Evolutionary conservation across 192 early-diverging fungal species (phyloP), one percentile per base, ranked within the genome.

Genomic region (Physocladia obscura): DNA sequence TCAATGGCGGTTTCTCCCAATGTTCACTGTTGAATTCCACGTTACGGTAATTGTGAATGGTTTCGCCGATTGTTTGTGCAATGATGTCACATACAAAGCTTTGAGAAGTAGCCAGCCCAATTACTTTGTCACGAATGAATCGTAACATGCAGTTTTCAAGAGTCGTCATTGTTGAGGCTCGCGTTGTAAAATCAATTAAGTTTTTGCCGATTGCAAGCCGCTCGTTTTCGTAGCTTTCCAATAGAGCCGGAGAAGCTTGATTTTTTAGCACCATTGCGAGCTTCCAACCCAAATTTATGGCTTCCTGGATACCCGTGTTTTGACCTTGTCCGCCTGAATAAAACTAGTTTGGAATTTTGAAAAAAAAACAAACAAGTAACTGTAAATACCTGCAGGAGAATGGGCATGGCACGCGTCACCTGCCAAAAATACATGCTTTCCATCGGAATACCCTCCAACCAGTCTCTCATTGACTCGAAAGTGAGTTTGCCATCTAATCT

Each of bases 221-320:
- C 27, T 63, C 62, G 5, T 27, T 21, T 63, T 63, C 36, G 40
- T 63, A 63, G 13, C 40, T 63, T 4, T 4, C n/a, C 4, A 63
- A 26, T 4, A 63, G 13, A 4, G 13, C 5, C 40, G 36, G 39
- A 27, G 62, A 44, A 19, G 27, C 8, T 13, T 22, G 11, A 15
- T 50, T 50, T 30, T 67, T 57, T 8, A 67, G 17, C 19, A 57
- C 64, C 19, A 13, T 6, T 24, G 64, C 11, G 31, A 67, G 49
- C 51, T 67, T 67, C 64, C 64, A 67, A 6, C 49, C 49, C 6
- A 67, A n/a, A 31, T 67, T 67, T n/a, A 67, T 34, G 21, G 64
- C 64, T 27, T 67, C 64, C 27, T 67, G 64, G 26, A 67, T 57
- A 11, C 64, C 64, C 3, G 64, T 67, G 51, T 67, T 67, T 27